Evolutionary conservation across 306 rosid genomes (phyloP), one percentile per base, ranked within the genome.

Genomic region (Dalbergia cochinchinensis): DNA sequence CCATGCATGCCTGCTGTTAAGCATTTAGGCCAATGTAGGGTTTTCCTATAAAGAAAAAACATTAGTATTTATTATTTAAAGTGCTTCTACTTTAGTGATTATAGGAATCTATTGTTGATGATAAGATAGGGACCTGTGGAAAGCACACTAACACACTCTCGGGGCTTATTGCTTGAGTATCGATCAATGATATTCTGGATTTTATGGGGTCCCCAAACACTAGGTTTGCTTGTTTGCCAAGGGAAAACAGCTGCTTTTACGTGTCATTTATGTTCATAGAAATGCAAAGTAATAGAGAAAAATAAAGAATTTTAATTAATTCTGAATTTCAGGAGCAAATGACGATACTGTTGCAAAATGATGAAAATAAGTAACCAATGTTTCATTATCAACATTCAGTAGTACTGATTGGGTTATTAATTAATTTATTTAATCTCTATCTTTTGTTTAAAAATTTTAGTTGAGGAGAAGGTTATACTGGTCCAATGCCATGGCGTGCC

Each of bases 201-300:
- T 77, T 61, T 20, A 55, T 69, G 80, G 88, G 80, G 14, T 78
- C 88, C 85, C 22, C 22, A 11, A 5, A 26, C 45, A 7, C 47
- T 14, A 26, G 20, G 67, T 83, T 78, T 59, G 53, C 80, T 74
- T 83, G 26, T 39, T 7, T 66, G 68, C 4, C 66, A 78, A 83
- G 80, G 48, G 34, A 73, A 78, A 37, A 50, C 54, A 47, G 34
- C 64, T 48, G 57, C 31, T 1, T 11, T 42, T 26, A 31, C 42
- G n/a, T 73, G 14, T 18, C 54, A 63, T 11, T 12, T 50, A 33
- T 64, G 10, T 18, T 50, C 22, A 1, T 26, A 7, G 65, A 34
- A 18, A 48, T 5, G 12, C 61, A 65, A 50, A 44, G 31, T 26
- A 26, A 26, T 26, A 26, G 2, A 26, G 31, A 26, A 26, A 26